Evolutionary conservation across 2,329 filamentous ascomycete genomes (phyloP), one percentile per base, ranked within the genome.

Genomic region (Arthroderma uncinatum): DNA sequence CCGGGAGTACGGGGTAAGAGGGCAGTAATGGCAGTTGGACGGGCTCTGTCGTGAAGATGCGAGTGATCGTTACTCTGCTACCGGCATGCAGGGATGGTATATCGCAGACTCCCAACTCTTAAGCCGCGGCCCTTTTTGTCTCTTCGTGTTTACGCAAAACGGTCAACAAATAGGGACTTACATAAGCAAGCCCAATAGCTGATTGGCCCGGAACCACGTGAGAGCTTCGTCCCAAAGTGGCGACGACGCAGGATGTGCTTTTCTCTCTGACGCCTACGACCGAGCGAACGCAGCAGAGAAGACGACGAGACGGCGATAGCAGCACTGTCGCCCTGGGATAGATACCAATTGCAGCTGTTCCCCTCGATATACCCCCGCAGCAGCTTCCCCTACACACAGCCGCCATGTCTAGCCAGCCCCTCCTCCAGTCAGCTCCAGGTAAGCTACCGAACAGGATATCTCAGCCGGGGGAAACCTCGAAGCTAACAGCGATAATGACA

Each of bases 351-450:
- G 25, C 14, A 12, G n/a, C n/a, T n/a, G n/a, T n/a, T n/a, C n/a
- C n/a, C n/a, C n/a, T n/a, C n/a, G n/a, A n/a, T n/a, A n/a, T n/a
- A n/a, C n/a, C n/a, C n/a, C n/a, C n/a, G n/a, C n/a, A n/a, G n/a
- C n/a, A n/a, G n/a, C n/a, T n/a, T n/a, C n/a, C n/a, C n/a, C n/a
- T n/a, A n/a, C n/a, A n/a, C n/a, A n/a, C n/a, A n/a, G n/a, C n/a
- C 71, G 79, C 63, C 68, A 97, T 98, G 93, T 98, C 93, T 62
- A 90, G 85, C 71, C 92, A 96, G 76, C 93, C 93, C 68, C 87
- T 98, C 59, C 88, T 98, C 64, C 91, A 96, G 71, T 92, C 89
- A 55, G 86, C 91, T 55, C 91, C 90, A 63, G 91, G 91, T 95
- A 80, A 65, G 79, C 68, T 53, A 28, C 28, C 54, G 56, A 60